Evolutionary conservation across 169 alveolate genomes (phyloP), one percentile per base, ranked within the genome.

Genomic region (Nephromyces sp.): DNA sequence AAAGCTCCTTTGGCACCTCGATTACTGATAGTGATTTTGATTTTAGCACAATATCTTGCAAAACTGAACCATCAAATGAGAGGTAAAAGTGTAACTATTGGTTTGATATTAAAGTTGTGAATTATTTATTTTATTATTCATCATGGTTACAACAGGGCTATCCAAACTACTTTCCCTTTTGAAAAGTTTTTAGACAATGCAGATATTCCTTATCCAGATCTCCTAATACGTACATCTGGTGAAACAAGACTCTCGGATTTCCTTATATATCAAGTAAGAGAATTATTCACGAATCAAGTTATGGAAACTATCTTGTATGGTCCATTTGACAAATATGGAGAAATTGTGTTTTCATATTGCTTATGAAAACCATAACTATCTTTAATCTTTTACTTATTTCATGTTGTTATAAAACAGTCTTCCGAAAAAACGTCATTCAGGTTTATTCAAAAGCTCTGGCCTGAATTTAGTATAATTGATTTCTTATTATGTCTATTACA

Each of bases 241-340:
- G 96, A 84, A 61, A 78, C 92, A 52, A 69, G 96, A 34, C 84
- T 91, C 25, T 91, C 96, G 4, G 96, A 91, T 70, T 91, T 90
- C 70, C 83, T 91, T 64, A 64, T 91, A 31, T 91, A 89, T 74
- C 95, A 91, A 76, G 92, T 83, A 68, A 25, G 85, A 43, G 57
- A 43, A 43, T 15, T 15, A 43, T 15, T 43, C 25, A 43, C 15
- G n/a, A 43, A 43, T 43, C 25, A 43, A 43, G 15, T 43, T 43
- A 15, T 43, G 25, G n/a, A 15, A 43, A 15, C 57, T n/a, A 15
- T 43, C 57, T 43, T n/a, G n/a, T 15, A 15, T 43, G 15, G 57
- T 15, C n/a, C 15, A 43, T 15, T 15, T 15, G 57, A 43, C 15
- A 43, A 15, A 43, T 43, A 15, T 43, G n/a, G n/a, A 43, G 57